A percentile compares a stretch with the other conserved stretches of the same genome.
Evolutionary conservation across 2,329 filamentous ascomycete species (phyloP).

Genomic region (Aspergillus pseudonomiae): DNA sequence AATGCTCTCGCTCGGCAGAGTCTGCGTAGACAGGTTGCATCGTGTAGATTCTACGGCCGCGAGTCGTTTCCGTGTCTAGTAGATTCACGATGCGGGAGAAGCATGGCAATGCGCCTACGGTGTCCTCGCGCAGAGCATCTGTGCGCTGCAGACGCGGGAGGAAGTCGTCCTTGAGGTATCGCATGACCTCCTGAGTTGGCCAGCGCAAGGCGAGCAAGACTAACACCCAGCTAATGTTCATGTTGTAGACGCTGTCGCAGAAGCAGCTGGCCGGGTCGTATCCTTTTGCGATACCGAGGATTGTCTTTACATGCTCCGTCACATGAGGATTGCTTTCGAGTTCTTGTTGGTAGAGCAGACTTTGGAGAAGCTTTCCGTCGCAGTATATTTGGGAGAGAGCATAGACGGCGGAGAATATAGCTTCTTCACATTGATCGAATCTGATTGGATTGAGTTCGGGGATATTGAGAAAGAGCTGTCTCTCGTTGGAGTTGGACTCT

Average conservation of each 20-base stretch:
- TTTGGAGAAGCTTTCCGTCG: background rate
- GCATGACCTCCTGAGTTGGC: background rate
- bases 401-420: background rate
- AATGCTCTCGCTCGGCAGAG: background rate
- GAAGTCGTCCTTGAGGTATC: background rate
- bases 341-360: background rate
- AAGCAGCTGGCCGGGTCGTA: background rate
- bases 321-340: background rate
- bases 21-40: background rate
- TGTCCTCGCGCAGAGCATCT: background rate
- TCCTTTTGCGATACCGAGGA: background rate
- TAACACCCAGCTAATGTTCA: background rate
- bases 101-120: background rate
- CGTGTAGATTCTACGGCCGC: background rate
- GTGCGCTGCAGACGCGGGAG: background rate
- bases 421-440: background rate
- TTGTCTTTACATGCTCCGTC: background rate
- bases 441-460: background rate
- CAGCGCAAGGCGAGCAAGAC: background rate
- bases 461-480: background rate
- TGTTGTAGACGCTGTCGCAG: background rate
- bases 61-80: background rate
- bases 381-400: background rate
- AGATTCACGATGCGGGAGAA: background rate
- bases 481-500: background rate